These are phyloP conservation scores for Trametes versicolor DNA, from an alignment of 1,284 basidiomycete species.

Conservation along the genomic window DNA sequence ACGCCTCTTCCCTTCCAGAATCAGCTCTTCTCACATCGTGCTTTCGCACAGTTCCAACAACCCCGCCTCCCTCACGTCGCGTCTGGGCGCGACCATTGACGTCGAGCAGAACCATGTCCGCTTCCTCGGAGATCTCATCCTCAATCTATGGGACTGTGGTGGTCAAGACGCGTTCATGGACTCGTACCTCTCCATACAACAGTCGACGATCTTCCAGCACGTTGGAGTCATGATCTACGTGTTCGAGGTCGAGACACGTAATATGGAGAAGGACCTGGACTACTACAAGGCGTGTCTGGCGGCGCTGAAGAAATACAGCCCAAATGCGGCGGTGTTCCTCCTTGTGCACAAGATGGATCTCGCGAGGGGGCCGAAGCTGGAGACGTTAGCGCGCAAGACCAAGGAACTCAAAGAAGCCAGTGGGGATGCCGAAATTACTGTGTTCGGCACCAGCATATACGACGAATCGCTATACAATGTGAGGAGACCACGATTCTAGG, in stretches of 20 bases:
- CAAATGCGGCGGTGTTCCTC: slow-evolving; percentile 88
- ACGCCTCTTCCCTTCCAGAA: neutral
- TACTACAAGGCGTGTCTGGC: slow-evolving; percentile 91
- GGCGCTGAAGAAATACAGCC: slow-evolving; percentile 79
- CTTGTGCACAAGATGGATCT: slow-evolving; percentile 98
- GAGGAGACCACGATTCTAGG: slow-evolving; percentile 13
- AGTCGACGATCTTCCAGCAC: slow-evolving; percentile 92
- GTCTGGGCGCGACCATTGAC: slow-evolving; percentile 96
- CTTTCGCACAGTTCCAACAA: slow-evolving; percentile 82
- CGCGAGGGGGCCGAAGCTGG: slow-evolving; percentile 66
- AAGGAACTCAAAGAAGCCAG: slow-evolving; percentile 76
- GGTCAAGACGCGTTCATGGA: slow-evolving; percentile 99
- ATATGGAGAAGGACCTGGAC: slow-evolving; percentile 80
- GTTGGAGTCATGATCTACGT: slow-evolving; percentile 99
- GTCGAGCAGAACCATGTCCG: slow-evolving; percentile 98
- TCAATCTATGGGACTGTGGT: slow-evolving; percentile 99
- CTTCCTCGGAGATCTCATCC: slow-evolving; percentile 92
- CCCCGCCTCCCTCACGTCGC: slow-evolving; percentile 89
- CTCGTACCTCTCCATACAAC: slow-evolving; percentile 91
- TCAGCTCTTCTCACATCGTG: slow-evolving; percentile 3
- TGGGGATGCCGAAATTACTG: slow-evolving; percentile 63
- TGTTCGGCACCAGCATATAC: slow-evolving; percentile 97
- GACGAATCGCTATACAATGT: slow-evolving; percentile 98
- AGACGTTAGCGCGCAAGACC: slow-evolving; percentile 74
- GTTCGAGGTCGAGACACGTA: slow-evolving; percentile 89